Evolutionary conservation across 2,329 filamentous ascomycete species (phyloP).

Genomic region (Fusarium bactridioides): DNA sequence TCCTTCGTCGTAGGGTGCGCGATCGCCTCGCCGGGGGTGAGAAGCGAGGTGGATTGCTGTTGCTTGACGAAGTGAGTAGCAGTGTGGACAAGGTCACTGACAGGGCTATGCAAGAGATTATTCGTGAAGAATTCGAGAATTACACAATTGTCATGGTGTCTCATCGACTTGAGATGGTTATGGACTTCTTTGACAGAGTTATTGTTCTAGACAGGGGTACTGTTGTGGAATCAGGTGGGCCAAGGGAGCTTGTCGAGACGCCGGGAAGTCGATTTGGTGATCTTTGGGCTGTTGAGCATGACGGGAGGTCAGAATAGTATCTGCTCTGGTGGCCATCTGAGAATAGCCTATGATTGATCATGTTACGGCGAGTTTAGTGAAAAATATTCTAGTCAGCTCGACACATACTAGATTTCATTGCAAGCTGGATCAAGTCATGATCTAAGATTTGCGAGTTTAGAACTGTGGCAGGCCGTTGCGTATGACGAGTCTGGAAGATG

Average conservation of each 20-base stretch:
- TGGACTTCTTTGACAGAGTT: constrained; percentile 59
- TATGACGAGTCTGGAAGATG: fast-evolving
- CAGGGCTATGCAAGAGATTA: constrained; percentile 51
- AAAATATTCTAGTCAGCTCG: too few species aligned
- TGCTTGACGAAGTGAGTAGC: constrained; percentile 55
- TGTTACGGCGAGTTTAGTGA: too few species aligned
- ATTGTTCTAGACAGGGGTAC: constrained; percentile 58
- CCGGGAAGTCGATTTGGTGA: constrained; percentile 43
- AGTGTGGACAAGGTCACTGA: constrained; percentile 54
- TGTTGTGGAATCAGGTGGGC: constrained; percentile 51
- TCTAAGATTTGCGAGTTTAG: not conserved
- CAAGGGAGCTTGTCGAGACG: constrained; percentile 35
- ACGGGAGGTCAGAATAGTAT: not conserved
- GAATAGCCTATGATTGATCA: not conserved
- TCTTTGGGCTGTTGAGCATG: constrained; percentile 43
- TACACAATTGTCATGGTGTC: constrained; percentile 64
- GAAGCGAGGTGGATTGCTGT: constrained; percentile 42
- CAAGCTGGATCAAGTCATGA: too few species aligned
- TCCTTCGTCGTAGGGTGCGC: constrained; percentile 52
- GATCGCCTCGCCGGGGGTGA: constrained; percentile 18
- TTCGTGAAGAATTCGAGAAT: constrained; percentile 48
- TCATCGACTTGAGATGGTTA: constrained; percentile 58
- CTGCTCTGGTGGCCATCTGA: not conserved
- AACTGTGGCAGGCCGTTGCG: not conserved
- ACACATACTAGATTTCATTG: too few species aligned